Conservation (phyloP, 1,139 yeast species). For the Lodderomyces metapsilosis region DNA sequence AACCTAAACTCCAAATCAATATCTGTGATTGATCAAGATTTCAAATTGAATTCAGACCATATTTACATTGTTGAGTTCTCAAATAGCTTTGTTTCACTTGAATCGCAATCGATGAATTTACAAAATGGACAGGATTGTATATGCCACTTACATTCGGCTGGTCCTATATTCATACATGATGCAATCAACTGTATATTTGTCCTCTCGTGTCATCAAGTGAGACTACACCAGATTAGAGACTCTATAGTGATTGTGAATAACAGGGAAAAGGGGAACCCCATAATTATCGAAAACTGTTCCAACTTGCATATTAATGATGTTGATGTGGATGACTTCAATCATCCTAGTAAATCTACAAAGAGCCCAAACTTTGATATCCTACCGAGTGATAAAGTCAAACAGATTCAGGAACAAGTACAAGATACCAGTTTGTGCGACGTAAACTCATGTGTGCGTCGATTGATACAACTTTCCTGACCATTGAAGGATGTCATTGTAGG, state of each 20-base stretch:
- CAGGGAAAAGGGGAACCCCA: slow-evolving; percentile 17
- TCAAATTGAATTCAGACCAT: not conserved
- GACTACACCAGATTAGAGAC: slow-evolving; percentile 32
- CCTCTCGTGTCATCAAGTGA: slow-evolving; percentile 38
- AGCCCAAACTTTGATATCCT: slow-evolving; percentile 17
- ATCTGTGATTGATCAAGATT: not conserved
- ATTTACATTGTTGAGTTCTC: not conserved
- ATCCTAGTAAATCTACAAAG: slow-evolving; percentile 9
- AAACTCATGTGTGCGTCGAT: no score
- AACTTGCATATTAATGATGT: slow-evolving; percentile 4
- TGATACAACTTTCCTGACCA: no score
- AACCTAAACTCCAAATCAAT: not conserved
- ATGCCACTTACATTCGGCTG: not conserved
- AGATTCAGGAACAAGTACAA: not conserved
- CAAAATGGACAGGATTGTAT: slow-evolving; percentile 4
- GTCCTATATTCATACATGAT: slow-evolving; percentile 13
- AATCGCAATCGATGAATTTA: slow-evolving; percentile 5
- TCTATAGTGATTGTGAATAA: slow-evolving; percentile 21
- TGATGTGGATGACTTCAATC: slow-evolving; percentile 14
- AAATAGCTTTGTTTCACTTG: not conserved
- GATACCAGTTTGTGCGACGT: not conserved
- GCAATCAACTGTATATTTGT: slow-evolving; percentile 23
- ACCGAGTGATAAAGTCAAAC: not conserved
- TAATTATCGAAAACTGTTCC: slow-evolving; percentile 34
- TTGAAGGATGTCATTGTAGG: no score